Conservation (phyloP, 345 rosid genomes). For the Garcia nutans region DNA sequence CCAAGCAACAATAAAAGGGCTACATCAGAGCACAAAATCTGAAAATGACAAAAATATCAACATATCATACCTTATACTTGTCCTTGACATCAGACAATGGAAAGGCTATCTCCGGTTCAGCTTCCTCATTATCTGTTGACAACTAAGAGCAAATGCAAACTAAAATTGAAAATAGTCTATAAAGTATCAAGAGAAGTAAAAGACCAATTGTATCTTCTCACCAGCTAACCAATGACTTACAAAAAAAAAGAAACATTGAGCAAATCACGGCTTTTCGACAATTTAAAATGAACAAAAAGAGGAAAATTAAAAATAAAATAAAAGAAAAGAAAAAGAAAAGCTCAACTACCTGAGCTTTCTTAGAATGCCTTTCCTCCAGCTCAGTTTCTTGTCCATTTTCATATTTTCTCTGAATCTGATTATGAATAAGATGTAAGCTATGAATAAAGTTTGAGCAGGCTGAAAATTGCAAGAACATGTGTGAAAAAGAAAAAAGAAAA, state of each 20-base stretch:
- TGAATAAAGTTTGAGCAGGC: neutral
- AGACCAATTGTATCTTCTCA: neutral
- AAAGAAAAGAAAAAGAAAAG: conserved; percentile 1
- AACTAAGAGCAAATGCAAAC: conserved; percentile 30
- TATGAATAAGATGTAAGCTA: neutral
- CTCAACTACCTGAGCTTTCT: conserved; percentile 49
- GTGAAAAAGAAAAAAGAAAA: neutral
- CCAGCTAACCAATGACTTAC: neutral
- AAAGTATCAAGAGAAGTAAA: neutral
- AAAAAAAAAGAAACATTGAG: neutral
- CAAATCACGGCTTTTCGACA: neutral
- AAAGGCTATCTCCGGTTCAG: conserved; percentile 39
- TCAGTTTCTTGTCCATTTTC: conserved; percentile 30
- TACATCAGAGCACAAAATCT: neutral
- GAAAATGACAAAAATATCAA: conserved; percentile 6
- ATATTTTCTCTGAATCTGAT: conserved; percentile 32
- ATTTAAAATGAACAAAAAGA: neutral
- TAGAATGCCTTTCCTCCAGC: conserved; percentile 31
- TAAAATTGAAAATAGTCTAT: conserved; percentile 3
- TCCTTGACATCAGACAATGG: conserved; percentile 63
- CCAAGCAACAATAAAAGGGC: neutral
- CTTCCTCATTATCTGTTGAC: conserved; percentile 38
- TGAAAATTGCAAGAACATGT: neutral
- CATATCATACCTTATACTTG: conserved; percentile 58
- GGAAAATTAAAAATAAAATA: neutral